Percentiles rank a stretch among this genome's conserved stretches.
These are phyloP conservation scores for Vicia faba DNA, from an alignment of 306 rosid genomes.

Conservation along the genomic window DNA sequence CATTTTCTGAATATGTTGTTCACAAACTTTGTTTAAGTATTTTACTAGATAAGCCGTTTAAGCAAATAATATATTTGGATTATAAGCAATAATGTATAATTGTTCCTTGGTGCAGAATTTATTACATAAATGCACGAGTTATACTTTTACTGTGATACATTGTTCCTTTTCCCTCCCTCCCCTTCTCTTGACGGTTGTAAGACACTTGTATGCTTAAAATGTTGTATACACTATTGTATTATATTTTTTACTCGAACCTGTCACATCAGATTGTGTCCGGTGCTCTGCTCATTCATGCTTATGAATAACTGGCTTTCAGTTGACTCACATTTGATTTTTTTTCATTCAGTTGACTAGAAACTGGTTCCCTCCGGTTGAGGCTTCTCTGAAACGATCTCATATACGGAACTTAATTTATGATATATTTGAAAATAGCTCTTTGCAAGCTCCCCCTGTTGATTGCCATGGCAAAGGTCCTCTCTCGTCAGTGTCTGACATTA, in stretches of 20 bases:
- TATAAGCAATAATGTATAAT: slow-evolving; percentile 4
- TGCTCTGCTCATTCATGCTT: slow-evolving; percentile 1
- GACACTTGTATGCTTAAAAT: neutral
- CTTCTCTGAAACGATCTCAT: slow-evolving; percentile 60
- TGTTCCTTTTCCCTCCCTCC: neutral
- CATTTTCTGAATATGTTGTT: slow-evolving; percentile 15
- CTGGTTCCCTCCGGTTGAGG: slow-evolving; percentile 77
- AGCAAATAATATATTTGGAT: slow-evolving; percentile 2
- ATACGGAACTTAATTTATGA: slow-evolving; percentile 57
- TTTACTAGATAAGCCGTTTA: slow-evolving; percentile 14
- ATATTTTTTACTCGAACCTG: neutral
- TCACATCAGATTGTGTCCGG: slow-evolving; percentile 22
- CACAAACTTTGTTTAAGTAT: slow-evolving; percentile 2
- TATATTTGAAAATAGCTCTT: slow-evolving; percentile 46
- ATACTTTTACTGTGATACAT: neutral
- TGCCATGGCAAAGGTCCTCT: slow-evolving; percentile 39
- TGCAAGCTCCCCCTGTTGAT: slow-evolving; percentile 36
- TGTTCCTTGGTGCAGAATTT: neutral
- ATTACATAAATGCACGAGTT: neutral
- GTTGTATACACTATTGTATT: slow-evolving; percentile 10
- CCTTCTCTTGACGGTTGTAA: neutral
- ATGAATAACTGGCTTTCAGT: neutral
- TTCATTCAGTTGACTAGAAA: slow-evolving; percentile 53
- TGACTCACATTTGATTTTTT: slow-evolving; percentile 32
- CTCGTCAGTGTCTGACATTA: slow-evolving; percentile 30